Evolutionary conservation across 768 basidiomycete genomes (phyloP), one percentile per base, ranked within the genome.

Genomic region (Leucocoprinus leucothites): DNA sequence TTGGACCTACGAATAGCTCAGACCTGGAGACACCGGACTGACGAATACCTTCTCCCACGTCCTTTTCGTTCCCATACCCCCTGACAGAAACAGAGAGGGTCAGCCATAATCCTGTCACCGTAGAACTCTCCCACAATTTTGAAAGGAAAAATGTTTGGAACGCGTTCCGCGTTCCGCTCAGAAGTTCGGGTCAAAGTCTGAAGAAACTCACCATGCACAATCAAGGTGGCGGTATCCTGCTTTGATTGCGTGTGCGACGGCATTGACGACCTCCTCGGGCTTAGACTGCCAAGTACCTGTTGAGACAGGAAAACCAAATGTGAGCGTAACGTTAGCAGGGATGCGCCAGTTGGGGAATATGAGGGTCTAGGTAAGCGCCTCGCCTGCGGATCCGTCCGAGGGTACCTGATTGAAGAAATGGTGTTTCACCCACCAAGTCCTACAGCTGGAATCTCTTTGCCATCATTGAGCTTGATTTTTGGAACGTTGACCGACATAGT

Each of bases 241-340:
- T 59, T 85, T 86, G 58, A 95, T 69, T 1, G 91, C 91, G 60
- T 80, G 79, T 53, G 78, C 76, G 24, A 95, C 93, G 2, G 93
- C 93, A 38, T 72, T 60, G 11, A 73, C 71, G 31, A 90, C 91
- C 59, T 91, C 85, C 47, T 87, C 86, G 2, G 86, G 75, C 60
- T 82, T 80, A 41, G 86, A 84, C 68, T 89, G 85, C 89, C 89
- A 93, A 14, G 92, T 93, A 14, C 90, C 90, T 86, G 59, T 24
- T 56, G 45, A 34, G 50, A 50, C 41, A 9, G 47, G 58, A 19
- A 43, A 41, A 16, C 22, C 6, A 26, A 26, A 8, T 56, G 48
- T 53, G 49, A 56, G 25, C 49, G 41, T 46, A n/a, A 53, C 31
- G 43, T 57, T 42, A 58, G 58, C 34, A 9, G 56, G 41, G 24